Evolutionary conservation across 202 grass and related monocot genomes (phyloP), one percentile per base, ranked within the genome.

Genomic region (Bolboschoenoplectus hybrid): DNA sequence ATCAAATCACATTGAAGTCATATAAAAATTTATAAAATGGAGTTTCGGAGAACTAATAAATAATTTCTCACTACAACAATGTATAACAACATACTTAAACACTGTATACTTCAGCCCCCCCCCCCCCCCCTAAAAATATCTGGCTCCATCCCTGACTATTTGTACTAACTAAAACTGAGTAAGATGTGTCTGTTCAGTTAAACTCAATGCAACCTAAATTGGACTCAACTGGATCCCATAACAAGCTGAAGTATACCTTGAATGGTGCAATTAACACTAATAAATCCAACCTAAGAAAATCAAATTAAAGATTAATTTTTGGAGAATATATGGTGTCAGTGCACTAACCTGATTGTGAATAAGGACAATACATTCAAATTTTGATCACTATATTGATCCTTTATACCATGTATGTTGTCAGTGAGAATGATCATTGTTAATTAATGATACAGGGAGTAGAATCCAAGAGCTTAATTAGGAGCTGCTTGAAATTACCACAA

Each of bases 391-490:
- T n/a, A 47, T 39, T 81, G 4, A 26, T 44, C 39, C 46, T 82
- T 49, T 35, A 16, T 80, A 40, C 19, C 50, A 35, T 1, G 3
- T 7, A 35, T 6, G 46, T 61, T 47, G 39, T 40, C 67, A 7
- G 40, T 69, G 32, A 80, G n/a, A 55, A 84, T 57, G 19, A 35
- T 12, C 38, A 49, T 63, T 13, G n/a, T 72, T 19, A 55, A 78
- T 83, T 7, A 14, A 89, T 87, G 62, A 71, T 1, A 8, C 86
- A 98, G 96, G 90, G 86, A 11, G 96, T 95, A 45, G 96, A 98
- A 89, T 95, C 91, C 0, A 98, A 92, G 80, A 93, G 87, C 5
- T 90, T 82, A 0, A 85, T 90, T 74, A 90, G 91, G 84, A 89
- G 77, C 85, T 98, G 93, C 69, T 71, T 62, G 38, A 95, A 92